Base-by-base conservation (phyloP, 169 alveolate species). In the Pseudocohnilembus persalinus region DNA sequence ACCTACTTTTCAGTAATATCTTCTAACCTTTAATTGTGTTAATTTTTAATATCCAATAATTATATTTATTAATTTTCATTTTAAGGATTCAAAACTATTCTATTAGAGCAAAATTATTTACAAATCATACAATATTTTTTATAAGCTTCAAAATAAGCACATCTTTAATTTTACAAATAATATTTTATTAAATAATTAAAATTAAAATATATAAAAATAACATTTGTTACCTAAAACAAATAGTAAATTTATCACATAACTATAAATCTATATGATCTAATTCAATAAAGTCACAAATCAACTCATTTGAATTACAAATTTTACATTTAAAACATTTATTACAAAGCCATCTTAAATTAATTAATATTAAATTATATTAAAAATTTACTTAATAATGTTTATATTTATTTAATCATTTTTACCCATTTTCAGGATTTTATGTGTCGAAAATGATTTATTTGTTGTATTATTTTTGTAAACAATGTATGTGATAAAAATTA, bases 131-230 rank as follows among this genome's bases (percentile, higher is more conserved):
- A 79, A 29, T 49, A 79, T 79, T 73, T 79, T 28, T 79, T 29
- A 35, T 49, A 49, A 29, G 84, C 84, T 20, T 79, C 84, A 4
- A 79, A 79, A 1, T 29, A 79, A 15, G 76, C 84, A 64, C 84
- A 79, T 79, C 64, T 79, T 49, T 49, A 49, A 49, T 11, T 49
- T 49, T 4, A 49, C 20, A 49, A 11, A 49, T 11, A 49, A 49
- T 11, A 4, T 49, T 49, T 11, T 49, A 11, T 11, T 4, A 4
- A 11, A 49, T 49, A 4, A 49, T 11, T 49, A 11, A 4, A 20
- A 49, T 49, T 49, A 49, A 11, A 49, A 49, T 49, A 49, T 49
- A 4, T 49, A 49, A 11, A 11, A 49, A 49, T 49, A n/a, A n/a
- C n/a, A n/a, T n/a, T n/a, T n/a, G n/a, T 49, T 49, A 49, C 68